Conservation (phyloP, 208 protist genomes). For the Herpetomonas tarakana region DNA sequence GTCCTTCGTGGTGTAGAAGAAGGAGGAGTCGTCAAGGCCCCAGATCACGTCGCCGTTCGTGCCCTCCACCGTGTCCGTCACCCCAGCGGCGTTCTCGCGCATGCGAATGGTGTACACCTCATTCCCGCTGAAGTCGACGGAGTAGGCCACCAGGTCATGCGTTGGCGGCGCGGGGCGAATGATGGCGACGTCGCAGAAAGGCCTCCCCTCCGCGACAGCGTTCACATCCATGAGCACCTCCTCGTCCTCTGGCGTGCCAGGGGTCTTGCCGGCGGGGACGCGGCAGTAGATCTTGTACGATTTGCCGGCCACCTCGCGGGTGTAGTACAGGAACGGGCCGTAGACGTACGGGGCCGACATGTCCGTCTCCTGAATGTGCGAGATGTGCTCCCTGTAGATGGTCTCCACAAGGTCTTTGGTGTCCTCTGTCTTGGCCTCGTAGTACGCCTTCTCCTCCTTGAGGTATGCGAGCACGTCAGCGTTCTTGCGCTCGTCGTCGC, state of each 20-base stretch:
- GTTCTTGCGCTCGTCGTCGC: slow-evolving; percentile 70
- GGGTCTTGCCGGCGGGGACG: slow-evolving; percentile 36
- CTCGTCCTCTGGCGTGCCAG: slow-evolving; percentile 48
- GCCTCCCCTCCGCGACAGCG: slow-evolving; percentile 71
- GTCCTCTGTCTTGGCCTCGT: slow-evolving; percentile 59
- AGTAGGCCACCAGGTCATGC: slow-evolving; percentile 75
- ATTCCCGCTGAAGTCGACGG: slow-evolving; percentile 79
- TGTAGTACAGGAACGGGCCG: slow-evolving; percentile 81
- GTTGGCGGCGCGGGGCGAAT: slow-evolving; percentile 51
- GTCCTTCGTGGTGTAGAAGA: slow-evolving; percentile 88
- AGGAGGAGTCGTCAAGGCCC: slow-evolving; percentile 46
- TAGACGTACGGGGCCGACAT: slow-evolving; percentile 69
- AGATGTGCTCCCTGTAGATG: slow-evolving; percentile 85
- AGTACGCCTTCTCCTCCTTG: slow-evolving; percentile 78
- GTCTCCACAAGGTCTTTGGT: slow-evolving; percentile 45
- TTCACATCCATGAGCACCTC: slow-evolving; percentile 85
- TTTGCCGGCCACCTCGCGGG: slow-evolving; percentile 69
- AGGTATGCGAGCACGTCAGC: slow-evolving; percentile 81
- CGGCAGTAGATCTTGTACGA: slow-evolving; percentile 90
- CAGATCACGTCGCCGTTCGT: slow-evolving; percentile 80
- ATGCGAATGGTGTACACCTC: slow-evolving; percentile 86
- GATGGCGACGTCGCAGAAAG: slow-evolving; percentile 67
- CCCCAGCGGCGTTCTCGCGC: slow-evolving; percentile 10
- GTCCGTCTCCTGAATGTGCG: slow-evolving; percentile 85
- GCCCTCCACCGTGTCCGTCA: slow-evolving; percentile 52